phyloP scores from a whole-genome alignment of 495 filamentous ascomycete species.

The Lichenothelia convexa region DNA sequence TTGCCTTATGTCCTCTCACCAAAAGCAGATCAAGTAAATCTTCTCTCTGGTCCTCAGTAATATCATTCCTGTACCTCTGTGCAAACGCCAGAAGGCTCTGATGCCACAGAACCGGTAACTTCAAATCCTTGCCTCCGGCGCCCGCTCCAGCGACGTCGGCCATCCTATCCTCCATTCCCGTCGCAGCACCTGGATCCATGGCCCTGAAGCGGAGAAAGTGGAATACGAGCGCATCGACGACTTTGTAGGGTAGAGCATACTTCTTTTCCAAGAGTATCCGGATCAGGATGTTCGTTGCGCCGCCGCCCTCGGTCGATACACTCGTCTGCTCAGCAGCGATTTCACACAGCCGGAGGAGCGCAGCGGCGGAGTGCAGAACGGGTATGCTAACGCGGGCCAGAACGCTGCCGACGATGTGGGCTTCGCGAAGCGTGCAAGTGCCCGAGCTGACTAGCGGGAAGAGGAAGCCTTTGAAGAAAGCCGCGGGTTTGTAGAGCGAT shows the following conservation, averaged over 20 bases:
- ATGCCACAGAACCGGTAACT: slow-evolving; percentile 78
- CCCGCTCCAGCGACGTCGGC: slow-evolving; percentile 27
- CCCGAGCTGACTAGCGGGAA: slow-evolving; percentile 68
- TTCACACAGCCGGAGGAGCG: slow-evolving; percentile 78
- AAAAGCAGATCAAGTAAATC: slow-evolving; percentile 78
- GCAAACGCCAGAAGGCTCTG: slow-evolving; percentile 79
- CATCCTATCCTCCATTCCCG: slow-evolving; percentile 27
- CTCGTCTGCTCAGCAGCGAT: slow-evolving; percentile 74
- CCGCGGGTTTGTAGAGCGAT: slow-evolving; percentile 82
- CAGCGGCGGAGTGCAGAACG: slow-evolving; percentile 81
- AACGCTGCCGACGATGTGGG: slow-evolving; percentile 72
- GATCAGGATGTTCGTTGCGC: slow-evolving; percentile 83
- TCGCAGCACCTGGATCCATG: slow-evolving; percentile 24
- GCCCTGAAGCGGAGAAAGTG: slow-evolving; percentile 82
- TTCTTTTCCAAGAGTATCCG: slow-evolving; percentile 85
- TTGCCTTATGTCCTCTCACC: slow-evolving; percentile 67
- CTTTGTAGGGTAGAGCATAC: slow-evolving; percentile 88
- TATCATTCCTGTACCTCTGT: slow-evolving; percentile 81
- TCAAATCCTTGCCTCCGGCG: slow-evolving; percentile 30
- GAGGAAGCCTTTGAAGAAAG: slow-evolving; percentile 91
- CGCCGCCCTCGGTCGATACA: slow-evolving; percentile 54
- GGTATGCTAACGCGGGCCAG: slow-evolving; percentile 65
- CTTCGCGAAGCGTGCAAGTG: slow-evolving; percentile 76
- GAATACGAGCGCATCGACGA: slow-evolving; percentile 86
- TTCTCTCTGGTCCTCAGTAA: slow-evolving; percentile 85